A percentile compares a stretch with the other conserved stretches of the same genome.
Conservation (phyloP, 2,329 filamentous ascomycete genomes). For the Ophiostoma novo-ulmi region DNA sequence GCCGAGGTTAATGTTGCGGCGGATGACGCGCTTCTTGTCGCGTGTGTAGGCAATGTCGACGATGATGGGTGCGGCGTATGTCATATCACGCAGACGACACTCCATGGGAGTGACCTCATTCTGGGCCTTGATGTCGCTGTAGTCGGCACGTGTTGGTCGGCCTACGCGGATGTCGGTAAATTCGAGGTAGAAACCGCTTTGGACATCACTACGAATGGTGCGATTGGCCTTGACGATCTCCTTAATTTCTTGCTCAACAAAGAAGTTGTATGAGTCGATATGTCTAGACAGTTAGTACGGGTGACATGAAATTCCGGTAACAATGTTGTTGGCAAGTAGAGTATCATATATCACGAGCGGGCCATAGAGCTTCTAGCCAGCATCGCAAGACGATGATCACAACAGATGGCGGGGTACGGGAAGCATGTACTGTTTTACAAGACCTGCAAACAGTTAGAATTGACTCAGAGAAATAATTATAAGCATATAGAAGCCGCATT, state of each 20-base stretch:
- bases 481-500: conserved; percentile 23
- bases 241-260: conserved; percentile 93
- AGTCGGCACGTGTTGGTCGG: conserved; percentile 71
- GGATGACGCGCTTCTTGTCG: conserved; percentile 68
- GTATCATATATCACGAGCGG: neutral
- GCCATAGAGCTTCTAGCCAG: neutral
- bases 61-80: conserved; percentile 91
- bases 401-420: neutral
- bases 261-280: conserved; percentile 98
- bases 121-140: conserved; percentile 63
- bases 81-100: conserved; percentile 92
- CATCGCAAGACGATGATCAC: neutral
- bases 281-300: conserved; percentile 47
- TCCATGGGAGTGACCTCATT: conserved; percentile 88
- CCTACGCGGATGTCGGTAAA: conserved; percentile 88
- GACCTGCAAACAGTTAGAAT: conserved; percentile 39
- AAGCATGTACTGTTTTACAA: conserved; percentile 74
- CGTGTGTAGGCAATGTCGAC: conserved; percentile 89
- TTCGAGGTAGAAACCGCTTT: conserved; percentile 88
- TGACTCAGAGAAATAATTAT: neutral
- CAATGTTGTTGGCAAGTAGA: neutral
- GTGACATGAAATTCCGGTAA: neutral
- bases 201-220: conserved; percentile 83
- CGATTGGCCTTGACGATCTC: conserved; percentile 92
- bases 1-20: conserved; percentile 74